Conservation (phyloP, 2,329 filamentous ascomycete genomes). For the Macrophomina phaseolina region DNA sequence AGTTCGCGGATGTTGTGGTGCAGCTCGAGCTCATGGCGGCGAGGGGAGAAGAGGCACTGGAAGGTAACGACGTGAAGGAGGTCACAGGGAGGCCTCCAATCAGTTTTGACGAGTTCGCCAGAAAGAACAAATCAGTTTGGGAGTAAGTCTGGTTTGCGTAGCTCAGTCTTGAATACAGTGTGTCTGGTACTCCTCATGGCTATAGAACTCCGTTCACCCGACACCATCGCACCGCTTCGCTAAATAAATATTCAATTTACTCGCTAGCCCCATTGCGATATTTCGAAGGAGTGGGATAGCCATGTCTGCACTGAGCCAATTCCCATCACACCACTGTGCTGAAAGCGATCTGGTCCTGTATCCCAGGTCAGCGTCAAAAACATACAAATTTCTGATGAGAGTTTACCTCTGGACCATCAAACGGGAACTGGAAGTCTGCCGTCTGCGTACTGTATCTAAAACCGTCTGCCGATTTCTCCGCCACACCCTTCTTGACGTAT, state of each 20-base stretch:
- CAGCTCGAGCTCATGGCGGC: constrained; percentile 2
- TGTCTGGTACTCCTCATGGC: too few species aligned
- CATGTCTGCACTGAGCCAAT: too few species aligned
- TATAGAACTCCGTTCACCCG: too few species aligned
- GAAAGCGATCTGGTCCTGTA: not conserved
- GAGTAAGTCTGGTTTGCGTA: not conserved
- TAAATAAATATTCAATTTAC: too few species aligned
- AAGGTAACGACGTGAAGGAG: constrained; percentile 12
- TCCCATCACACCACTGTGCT: not conserved
- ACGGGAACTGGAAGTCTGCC: not conserved
- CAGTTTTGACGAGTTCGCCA: constrained; percentile 7
- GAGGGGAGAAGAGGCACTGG: not conserved
- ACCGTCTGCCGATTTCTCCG: not conserved
- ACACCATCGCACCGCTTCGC: too few species aligned
- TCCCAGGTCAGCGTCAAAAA: not conserved
- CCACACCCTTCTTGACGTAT: constrained; percentile 44
- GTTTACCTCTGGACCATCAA: not conserved
- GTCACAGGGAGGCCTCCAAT: constrained; percentile 8
- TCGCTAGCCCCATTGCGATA: too few species aligned
- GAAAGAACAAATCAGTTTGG: constrained; percentile 3
- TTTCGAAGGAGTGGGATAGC: too few species aligned
- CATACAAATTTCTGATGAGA: not conserved
- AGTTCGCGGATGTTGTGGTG: not conserved
- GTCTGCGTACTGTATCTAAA: not conserved
- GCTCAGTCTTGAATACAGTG: too few species aligned